These are phyloP conservation scores for Daldinia bambusicola DNA, from an alignment of 495 filamentous ascomycete genomes.

Conservation along the genomic window DNA sequence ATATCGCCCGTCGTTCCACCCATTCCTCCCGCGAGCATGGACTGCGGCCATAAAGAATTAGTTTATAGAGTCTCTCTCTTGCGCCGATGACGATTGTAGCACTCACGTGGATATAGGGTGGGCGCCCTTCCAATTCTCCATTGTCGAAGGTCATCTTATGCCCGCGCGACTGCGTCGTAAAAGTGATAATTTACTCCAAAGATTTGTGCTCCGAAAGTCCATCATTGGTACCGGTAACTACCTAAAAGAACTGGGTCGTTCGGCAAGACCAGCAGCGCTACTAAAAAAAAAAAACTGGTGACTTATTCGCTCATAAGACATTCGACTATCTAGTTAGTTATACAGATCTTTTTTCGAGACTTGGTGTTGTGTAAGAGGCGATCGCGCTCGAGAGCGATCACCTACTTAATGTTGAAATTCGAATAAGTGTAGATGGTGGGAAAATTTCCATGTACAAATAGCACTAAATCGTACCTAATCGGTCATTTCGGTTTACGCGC, in stretches of 20 bases:
- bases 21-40: slow-evolving; percentile 91
- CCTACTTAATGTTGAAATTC: slow-evolving; percentile 17
- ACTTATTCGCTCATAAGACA: slow-evolving; percentile 13
- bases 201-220: slow-evolving; percentile 49
- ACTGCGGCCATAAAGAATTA: slow-evolving; percentile 60
- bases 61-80: slow-evolving; percentile 7
- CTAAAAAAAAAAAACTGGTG: neutral
- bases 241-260: slow-evolving; percentile 19
- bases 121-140: slow-evolving; percentile 56
- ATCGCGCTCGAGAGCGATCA: slow-evolving; percentile 40
- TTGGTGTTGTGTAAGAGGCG: slow-evolving; percentile 12
- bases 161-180: slow-evolving; percentile 42
- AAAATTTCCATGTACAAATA: slow-evolving; percentile 36
- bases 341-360: neutral
- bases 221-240: slow-evolving; percentile 48
- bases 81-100: slow-evolving; percentile 1
- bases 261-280: slow-evolving; percentile 13
- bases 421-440: slow-evolving; percentile 6
- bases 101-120: slow-evolving; percentile 60
- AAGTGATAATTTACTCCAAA: slow-evolving; percentile 47
- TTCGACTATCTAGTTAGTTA: neutral
- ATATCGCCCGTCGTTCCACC: slow-evolving; percentile 95
- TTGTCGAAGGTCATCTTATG: slow-evolving; percentile 56
- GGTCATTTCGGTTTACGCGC: slow-evolving; percentile 38
- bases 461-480: slow-evolving; percentile 29